phyloP scores from a whole-genome alignment of 345 rosid species.

The Iberis pinnata region DNA sequence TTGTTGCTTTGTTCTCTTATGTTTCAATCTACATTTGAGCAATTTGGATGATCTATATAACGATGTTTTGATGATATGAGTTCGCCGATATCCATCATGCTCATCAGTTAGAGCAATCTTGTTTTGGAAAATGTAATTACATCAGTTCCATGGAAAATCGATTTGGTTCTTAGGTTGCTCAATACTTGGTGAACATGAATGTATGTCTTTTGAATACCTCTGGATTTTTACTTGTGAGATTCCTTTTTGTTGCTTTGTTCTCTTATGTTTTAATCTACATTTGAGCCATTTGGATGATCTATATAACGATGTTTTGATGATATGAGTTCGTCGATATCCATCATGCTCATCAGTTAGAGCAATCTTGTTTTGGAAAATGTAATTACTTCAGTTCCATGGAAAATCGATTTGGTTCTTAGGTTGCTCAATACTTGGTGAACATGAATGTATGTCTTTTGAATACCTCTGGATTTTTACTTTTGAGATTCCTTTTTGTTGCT shows the following conservation, averaged over 20 bases:
- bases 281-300: no score
- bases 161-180: constrained; percentile 2
- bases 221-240: neutral
- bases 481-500: neutral
- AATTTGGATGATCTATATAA: no score
- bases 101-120: constrained; percentile 1
- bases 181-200: neutral
- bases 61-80: neutral
- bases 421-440: neutral
- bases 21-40: no score
- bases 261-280: neutral
- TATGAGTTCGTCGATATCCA: no score
- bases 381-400: neutral
- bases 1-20: constrained; percentile 1
- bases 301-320: neutral
- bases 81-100: no score
- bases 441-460: neutral
- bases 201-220: neutral
- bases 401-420: constrained; percentile 7
- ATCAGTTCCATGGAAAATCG: constrained; percentile 4
- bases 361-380: constrained; percentile 8
- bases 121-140: constrained; percentile 6
- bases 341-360: neutral
- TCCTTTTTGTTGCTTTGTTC: neutral
- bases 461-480: neutral